Percentiles rank a stretch among this genome's conserved stretches.
Conservation (phyloP, 2,329 filamentous ascomycete genomes). For the Cucurbitaria berberidis region DNA sequence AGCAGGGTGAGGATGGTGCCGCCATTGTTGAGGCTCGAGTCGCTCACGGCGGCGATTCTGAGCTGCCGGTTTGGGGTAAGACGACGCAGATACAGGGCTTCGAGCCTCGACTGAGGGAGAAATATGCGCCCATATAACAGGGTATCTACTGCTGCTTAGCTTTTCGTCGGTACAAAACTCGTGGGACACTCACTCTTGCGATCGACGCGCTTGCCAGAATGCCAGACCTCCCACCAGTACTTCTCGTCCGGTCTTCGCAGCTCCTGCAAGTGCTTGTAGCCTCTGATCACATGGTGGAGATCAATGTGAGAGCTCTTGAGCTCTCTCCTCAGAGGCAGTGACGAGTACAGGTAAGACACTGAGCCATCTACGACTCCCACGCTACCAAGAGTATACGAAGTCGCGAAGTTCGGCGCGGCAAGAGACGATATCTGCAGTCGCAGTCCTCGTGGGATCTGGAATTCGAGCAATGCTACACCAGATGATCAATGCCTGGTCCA, state of each 20-base stretch:
- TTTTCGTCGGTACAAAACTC: constrained; percentile 4
- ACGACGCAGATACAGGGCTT: constrained; percentile 82
- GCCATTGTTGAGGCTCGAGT: constrained; percentile 72
- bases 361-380: constrained; percentile 93
- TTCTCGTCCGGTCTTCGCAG: constrained; percentile 60
- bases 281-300: constrained; percentile 76
- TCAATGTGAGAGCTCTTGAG: constrained; percentile 78
- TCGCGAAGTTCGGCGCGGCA: constrained; percentile 90
- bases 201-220: constrained; percentile 57
- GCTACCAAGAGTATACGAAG: constrained; percentile 88
- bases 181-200: constrained; percentile 50
- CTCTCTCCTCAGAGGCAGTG: constrained; percentile 71
- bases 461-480: constrained; percentile 78
- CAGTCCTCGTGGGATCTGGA: constrained; percentile 82
- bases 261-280: constrained; percentile 80
- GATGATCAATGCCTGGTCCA: constrained; percentile 14
- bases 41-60: constrained; percentile 79
- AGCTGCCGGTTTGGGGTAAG: constrained; percentile 79
- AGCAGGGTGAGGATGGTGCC: constrained; percentile 75
- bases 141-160: constrained; percentile 54
- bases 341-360: constrained; percentile 96
- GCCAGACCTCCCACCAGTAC: constrained; percentile 62
- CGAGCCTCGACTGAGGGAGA: constrained; percentile 82
- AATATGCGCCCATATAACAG: constrained; percentile 80
- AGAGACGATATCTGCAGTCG: constrained; percentile 89